These are phyloP conservation scores for Suillus weaverae DNA, from an alignment of 768 basidiomycete genomes.

Conservation along the genomic window DNA sequence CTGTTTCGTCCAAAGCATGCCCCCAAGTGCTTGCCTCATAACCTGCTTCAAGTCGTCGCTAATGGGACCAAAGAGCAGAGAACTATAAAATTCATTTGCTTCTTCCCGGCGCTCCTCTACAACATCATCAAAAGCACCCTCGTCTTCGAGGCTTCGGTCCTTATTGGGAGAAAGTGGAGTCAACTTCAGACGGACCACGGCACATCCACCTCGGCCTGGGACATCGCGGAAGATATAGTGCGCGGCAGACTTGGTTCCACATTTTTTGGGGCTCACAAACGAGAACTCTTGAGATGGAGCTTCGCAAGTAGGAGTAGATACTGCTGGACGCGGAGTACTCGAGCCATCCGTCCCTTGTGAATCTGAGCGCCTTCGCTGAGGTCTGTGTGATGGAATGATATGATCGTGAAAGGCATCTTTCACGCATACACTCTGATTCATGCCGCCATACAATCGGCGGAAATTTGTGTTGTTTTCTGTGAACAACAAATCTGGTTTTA, in stretches of 20 bases:
- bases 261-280: slow-evolving; percentile 84
- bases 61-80: slow-evolving; percentile 78
- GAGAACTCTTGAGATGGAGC: slow-evolving; percentile 3
- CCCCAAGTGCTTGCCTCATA: slow-evolving; percentile 92
- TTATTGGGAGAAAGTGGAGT: slow-evolving; percentile 74
- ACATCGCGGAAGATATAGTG: slow-evolving; percentile 89
- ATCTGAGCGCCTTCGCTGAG: slow-evolving; percentile 33
- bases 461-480: slow-evolving; percentile 99
- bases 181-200: slow-evolving; percentile 91
- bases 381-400: slow-evolving; percentile 83
- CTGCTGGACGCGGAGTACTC: slow-evolving; percentile 1
- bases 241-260: slow-evolving; percentile 90
- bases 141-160: slow-evolving; percentile 82
- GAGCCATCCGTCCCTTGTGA: slow-evolving; percentile 2
- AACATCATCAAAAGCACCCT: slow-evolving; percentile 82
- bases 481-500: slow-evolving; percentile 83
- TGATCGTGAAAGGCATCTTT: slow-evolving; percentile 99
- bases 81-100: slow-evolving; percentile 93
- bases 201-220: slow-evolving; percentile 90
- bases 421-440: slow-evolving; percentile 79
- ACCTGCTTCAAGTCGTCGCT: slow-evolving; percentile 93
- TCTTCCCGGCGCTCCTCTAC: slow-evolving; percentile 91
- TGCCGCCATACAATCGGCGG: slow-evolving; percentile 82
- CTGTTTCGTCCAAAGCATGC: slow-evolving; percentile 99
- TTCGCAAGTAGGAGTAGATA: not conserved